phyloP scores from a whole-genome alignment of 2,329 filamentous ascomycete species.

The Polytolypa hystricis region DNA sequence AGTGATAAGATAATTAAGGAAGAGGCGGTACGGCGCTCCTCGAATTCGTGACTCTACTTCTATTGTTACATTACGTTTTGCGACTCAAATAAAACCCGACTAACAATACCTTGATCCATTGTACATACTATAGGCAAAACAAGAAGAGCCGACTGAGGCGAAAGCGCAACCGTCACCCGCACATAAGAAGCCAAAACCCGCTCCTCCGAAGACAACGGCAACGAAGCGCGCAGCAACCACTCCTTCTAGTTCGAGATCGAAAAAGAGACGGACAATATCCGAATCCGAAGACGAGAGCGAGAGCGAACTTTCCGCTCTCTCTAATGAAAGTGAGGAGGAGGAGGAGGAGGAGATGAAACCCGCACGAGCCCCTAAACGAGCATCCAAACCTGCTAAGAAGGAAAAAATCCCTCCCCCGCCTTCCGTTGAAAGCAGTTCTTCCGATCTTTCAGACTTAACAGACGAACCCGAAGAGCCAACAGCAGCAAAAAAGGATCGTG shows the following conservation, averaged over 20 bases:
- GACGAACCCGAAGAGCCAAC: conserved; percentile 8
- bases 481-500: conserved; percentile 5
- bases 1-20: conserved; percentile 45
- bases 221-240: conserved; percentile 19
- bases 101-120: background rate
- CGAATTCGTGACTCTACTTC: background rate
- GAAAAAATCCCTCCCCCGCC: conserved; percentile 3
- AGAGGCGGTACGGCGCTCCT: conserved; percentile 34
- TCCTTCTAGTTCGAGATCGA: conserved; percentile 25
- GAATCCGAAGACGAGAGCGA: conserved; percentile 16
- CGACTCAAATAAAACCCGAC: background rate
- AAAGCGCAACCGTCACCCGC: conserved; percentile 4
- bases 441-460: conserved; percentile 8
- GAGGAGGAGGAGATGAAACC: conserved; percentile 6
- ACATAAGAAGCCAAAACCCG: conserved; percentile 3
- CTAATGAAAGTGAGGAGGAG: conserved; percentile 16
- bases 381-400: conserved; percentile 1
- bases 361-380: conserved; percentile 9
- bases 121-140: conserved; percentile 18
- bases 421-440: conserved; percentile 4
- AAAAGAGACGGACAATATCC: conserved; percentile 18
- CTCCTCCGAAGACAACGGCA: conserved; percentile 11
- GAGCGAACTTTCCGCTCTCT: conserved; percentile 3
- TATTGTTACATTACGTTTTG: background rate
- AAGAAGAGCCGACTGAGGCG: conserved; percentile 18